Evolutionary conservation across 305 asterid species (phyloP), one percentile per base, ranked within the genome.

Genomic region (Caryopteris hybrid): DNA sequence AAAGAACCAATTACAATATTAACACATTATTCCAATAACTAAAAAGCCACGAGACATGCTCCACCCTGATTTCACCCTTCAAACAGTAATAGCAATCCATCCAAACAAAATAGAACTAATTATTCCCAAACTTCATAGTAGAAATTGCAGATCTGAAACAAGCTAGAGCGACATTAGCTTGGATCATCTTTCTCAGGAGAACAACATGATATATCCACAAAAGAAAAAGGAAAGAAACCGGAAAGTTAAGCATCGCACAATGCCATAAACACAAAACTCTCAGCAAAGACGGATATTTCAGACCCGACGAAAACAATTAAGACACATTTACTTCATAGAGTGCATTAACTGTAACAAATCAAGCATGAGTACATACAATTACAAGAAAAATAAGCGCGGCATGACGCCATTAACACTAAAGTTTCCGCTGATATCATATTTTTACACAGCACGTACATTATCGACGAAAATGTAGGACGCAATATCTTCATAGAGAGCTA

Each of bases 1-100:
- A 43, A 54, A 41, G 18, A 42, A 61, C 18, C 22, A 64, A 47
- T 25, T 8, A n/a, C 60, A 46, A 17, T 14, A 51, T 76, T 41
- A 81, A 41, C 76, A 41, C 31, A 71, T 31, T 64, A 63, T 29
- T 50, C 21, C 50, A 18, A 21, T 4, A 25, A 52, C 6, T 20
- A 18, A 10, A 39, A 16, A 0, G 2, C 0, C 34, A 53, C 5
- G 12, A 41, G 39, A 62, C 27, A 62, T 43, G 31, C 18, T 33
- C 34, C 13, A 9, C 29, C 1, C 4, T 17, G 7, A 33, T 16
- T 17, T 27, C 29, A n/a, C 47, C 42, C 17, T 39, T 16, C 22
- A 43, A 23, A 8, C 14, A 25, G 18, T 2, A 33, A 23, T 12
- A 61, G 16, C 34, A 10, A 27, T 48, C n/a, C 47, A 33, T 63